Evolutionary conservation across 192 early-diverging fungal genomes (phyloP).

Genomic region (Allomyces macrogynus): DNA sequence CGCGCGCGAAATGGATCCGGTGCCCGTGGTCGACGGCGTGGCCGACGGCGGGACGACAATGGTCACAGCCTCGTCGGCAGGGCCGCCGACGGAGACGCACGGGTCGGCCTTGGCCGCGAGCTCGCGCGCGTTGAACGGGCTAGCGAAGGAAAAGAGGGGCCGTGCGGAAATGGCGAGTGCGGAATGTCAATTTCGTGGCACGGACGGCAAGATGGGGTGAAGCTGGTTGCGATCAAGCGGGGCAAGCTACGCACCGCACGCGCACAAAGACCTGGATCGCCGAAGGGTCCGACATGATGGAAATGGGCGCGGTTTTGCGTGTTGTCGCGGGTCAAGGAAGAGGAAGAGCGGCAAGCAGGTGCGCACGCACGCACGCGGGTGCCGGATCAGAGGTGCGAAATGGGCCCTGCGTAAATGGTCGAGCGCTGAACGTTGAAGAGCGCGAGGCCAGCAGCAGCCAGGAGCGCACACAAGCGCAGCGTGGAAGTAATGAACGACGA

Average conservation of each 20-base stretch:
- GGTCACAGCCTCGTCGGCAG: too few relatives aligned
- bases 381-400: too few relatives aligned
- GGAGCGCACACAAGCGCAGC: too few relatives aligned
- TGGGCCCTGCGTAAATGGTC: too few relatives aligned
- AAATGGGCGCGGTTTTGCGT: too few relatives aligned
- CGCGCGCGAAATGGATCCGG: not conserved
- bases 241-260: not conserved
- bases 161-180: not conserved
- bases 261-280: not conserved
- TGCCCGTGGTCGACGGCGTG: not conserved
- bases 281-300: not conserved
- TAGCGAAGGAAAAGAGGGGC: not conserved
- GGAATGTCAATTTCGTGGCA: not conserved
- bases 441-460: too few relatives aligned
- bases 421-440: too few relatives aligned
- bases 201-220: not conserved
- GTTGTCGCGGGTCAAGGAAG: too few relatives aligned
- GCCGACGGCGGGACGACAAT: not conserved
- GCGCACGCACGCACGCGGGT: too few relatives aligned
- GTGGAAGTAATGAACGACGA: too few relatives aligned
- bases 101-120: not conserved
- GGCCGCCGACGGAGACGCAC: not conserved
- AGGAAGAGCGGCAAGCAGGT: too few relatives aligned
- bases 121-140: not conserved
- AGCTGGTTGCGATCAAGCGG: not conserved